Evolutionary conservation across 495 filamentous ascomycete species (phyloP), one percentile per base, ranked within the genome.

Genomic region (Bombardia bombarda): DNA sequence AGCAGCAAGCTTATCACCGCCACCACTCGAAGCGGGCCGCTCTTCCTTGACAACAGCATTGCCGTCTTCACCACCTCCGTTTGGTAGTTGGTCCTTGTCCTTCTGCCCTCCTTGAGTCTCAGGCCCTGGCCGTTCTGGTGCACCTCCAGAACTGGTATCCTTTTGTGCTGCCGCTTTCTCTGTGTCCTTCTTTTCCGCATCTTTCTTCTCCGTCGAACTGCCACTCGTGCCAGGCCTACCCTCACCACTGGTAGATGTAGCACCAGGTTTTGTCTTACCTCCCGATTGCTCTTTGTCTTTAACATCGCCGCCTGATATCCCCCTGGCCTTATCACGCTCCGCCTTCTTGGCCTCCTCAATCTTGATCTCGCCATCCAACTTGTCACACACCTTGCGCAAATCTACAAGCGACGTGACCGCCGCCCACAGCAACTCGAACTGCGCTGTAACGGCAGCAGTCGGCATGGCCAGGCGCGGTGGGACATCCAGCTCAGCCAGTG

Each of bases 401-500:
- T 98, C 92, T 1, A 98, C 72, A 14, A 98, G 63, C 10, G 74
- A 58, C 24, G 81, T 77, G 33, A 98, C 87, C 13, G 78, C 77
- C 19, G 65, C 68, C 45, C 95, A 80, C 26, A 98, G 70, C 41
- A 73, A 68, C 64, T 96, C 92, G 57, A 89, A 95, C 50, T 80
- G 79, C 52, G 80, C 80, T 32, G 83, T 81, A 1, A 94, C 87
- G 1, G 74, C 75, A 14, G 78, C 77, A 1, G 93, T 97, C 1
- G 90, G 89, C 82, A 98, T 93, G 25, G 80, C 69, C 17, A 97
- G 70, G 6, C 87, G 68, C 1, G 80, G 68, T 0, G 87, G 82
- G 36, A 97, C 79, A 35, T 85, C 84, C 10, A 95, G 72, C 56
- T 97, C 84, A 16, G 75, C 70, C 14, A 97, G 75, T 4, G 80